These are phyloP conservation scores for Venturia nashicola DNA, from an alignment of 2,329 filamentous ascomycete species.

Conservation along the genomic window DNA sequence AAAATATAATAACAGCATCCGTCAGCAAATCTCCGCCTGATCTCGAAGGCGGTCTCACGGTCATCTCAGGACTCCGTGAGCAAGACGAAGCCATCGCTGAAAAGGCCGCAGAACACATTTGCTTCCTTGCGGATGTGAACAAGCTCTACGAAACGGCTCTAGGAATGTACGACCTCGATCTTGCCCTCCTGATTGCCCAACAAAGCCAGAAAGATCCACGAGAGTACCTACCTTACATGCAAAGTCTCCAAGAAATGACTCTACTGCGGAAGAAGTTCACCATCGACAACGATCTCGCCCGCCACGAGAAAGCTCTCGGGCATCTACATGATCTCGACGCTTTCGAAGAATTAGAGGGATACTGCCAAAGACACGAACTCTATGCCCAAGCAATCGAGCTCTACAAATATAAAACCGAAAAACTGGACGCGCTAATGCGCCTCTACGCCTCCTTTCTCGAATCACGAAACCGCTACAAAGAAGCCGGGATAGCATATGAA, in stretches of 20 bases:
- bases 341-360: conserved; percentile 68
- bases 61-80: conserved; percentile 62
- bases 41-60: conserved; percentile 66
- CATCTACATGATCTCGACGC: conserved; percentile 62
- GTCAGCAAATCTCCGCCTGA: conserved; percentile 90
- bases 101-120: conserved; percentile 88
- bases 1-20: conserved; percentile 89
- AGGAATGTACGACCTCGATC: conserved; percentile 81
- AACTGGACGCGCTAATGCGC: conserved; percentile 55
- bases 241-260: conserved; percentile 66
- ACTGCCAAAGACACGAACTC: conserved; percentile 66
- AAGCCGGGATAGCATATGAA: conserved; percentile 85
- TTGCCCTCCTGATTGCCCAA: conserved; percentile 83
- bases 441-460: conserved; percentile 72
- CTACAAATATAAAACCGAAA: conserved; percentile 68
- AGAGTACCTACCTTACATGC: conserved; percentile 91
- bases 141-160: conserved; percentile 82
- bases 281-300: conserved; percentile 79
- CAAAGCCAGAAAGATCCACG: conserved; percentile 91
- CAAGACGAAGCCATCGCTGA: conserved; percentile 64
- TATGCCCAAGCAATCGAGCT: conserved; percentile 67
- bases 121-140: conserved; percentile 90
- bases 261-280: conserved; percentile 61
- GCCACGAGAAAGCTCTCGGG: conserved; percentile 61
- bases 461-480: conserved; percentile 62